Conservation (phyloP, 2,329 filamentous ascomycete species). For the Cladosporium phlei region DNA sequence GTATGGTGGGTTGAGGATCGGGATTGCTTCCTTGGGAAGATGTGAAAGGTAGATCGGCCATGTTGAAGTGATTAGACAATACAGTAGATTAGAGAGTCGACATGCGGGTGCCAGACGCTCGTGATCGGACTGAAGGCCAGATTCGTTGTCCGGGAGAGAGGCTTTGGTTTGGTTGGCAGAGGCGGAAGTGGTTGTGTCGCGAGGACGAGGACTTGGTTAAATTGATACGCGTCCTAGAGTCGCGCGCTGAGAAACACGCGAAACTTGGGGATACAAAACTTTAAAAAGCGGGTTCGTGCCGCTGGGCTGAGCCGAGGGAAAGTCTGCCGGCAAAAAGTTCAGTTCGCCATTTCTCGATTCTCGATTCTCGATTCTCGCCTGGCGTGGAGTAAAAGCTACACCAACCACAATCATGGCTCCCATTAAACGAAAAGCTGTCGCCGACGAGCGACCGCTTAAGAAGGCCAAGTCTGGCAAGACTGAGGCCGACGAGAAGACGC, state of each 20-base stretch:
- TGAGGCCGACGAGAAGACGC: conserved; percentile 13
- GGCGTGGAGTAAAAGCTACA: too few species aligned
- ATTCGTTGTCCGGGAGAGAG: conserved; percentile 11
- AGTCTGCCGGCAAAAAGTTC: too few species aligned
- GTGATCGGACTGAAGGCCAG: too few species aligned
- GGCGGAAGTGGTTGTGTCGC: not conserved
- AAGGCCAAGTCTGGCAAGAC: conserved; percentile 29
- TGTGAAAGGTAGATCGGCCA: conserved; percentile 26
- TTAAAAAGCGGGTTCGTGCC: too few species aligned
- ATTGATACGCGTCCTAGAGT: too few species aligned
- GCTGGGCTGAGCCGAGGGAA: too few species aligned
- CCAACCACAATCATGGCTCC: conserved; percentile 36
- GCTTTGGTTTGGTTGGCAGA: too few species aligned
- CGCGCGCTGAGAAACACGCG: too few species aligned
- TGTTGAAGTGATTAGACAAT: conserved; percentile 11
- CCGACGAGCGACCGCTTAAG: conserved; percentile 33
- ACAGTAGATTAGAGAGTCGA: not conserved
- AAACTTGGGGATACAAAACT: too few species aligned
- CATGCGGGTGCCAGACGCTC: not conserved
- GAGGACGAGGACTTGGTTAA: not conserved
- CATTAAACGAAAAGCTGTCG: conserved; percentile 43
- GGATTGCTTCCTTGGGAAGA: conserved; percentile 33
- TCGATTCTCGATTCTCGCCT: too few species aligned
- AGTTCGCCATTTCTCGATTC: too few species aligned
- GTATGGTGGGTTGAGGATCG: conserved; percentile 24